Evolutionary conservation across 148 eudicot genomes (phyloP).

Genomic region (Amaranthus cruentus): DNA sequence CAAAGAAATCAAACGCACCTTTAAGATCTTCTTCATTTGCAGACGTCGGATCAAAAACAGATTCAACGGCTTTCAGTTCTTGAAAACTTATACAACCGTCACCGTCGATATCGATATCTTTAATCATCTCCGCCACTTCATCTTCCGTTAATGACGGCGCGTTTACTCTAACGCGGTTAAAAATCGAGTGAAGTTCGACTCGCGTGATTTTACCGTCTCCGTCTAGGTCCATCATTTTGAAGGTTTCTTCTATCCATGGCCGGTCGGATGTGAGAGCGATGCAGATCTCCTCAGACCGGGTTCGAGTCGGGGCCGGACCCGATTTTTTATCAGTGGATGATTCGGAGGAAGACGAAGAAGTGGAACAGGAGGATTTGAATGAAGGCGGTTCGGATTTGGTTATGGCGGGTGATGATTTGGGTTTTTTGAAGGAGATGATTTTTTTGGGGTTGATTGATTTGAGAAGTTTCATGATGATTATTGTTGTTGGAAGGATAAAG

Average conservation of each 20-base stretch:
- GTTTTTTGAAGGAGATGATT: constrained; percentile 34
- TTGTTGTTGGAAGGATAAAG: neutral
- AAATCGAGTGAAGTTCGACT: constrained; percentile 39
- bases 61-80: constrained; percentile 51
- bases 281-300: constrained; percentile 20
- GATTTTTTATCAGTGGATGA: constrained; percentile 11
- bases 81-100: constrained; percentile 66
- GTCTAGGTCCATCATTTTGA: constrained; percentile 56
- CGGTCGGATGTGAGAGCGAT: constrained; percentile 24
- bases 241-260: constrained; percentile 21
- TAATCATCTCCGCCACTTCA: constrained; percentile 45
- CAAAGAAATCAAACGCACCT: constrained; percentile 63
- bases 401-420: constrained; percentile 28
- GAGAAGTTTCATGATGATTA: constrained; percentile 39
- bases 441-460: constrained; percentile 41
- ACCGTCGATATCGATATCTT: constrained; percentile 57
- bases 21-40: constrained; percentile 44
- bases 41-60: constrained; percentile 48
- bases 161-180: constrained; percentile 35
- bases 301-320: neutral
- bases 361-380: constrained; percentile 28
- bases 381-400: constrained; percentile 48
- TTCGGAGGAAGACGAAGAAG: constrained; percentile 29
- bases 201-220: constrained; percentile 56
- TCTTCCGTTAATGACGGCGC: constrained; percentile 38